These are phyloP conservation scores for Punctularia strigosozonata DNA, from an alignment of 768 basidiomycete species.

Conservation along the genomic window DNA sequence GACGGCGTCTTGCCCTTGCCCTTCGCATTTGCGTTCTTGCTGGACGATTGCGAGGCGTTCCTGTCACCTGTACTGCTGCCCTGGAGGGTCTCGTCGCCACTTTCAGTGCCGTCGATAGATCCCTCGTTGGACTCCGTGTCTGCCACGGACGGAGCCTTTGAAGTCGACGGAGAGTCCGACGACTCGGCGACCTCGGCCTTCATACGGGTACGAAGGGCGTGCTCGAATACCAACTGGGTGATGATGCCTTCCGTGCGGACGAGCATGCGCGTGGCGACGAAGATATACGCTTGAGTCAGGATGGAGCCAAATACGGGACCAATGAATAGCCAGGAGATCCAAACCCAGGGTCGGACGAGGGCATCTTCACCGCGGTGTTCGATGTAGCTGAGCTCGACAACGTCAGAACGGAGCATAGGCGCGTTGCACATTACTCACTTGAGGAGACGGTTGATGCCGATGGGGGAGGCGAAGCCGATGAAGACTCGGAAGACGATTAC, in stretches of 20 bases:
- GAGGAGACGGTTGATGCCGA: conserved; percentile 21
- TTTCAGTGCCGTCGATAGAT: conserved; percentile 9
- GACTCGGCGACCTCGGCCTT: conserved; percentile 22
- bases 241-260: conserved; percentile 32
- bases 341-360: conserved; percentile 53
- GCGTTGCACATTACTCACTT: conserved; percentile 8
- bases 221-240: conserved; percentile 44
- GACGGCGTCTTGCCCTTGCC: background rate
- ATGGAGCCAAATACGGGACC: conserved; percentile 33
- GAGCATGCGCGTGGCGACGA: conserved; percentile 20
- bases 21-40: background rate
- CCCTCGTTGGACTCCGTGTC: conserved; percentile 14
- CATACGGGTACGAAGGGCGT: conserved; percentile 40
- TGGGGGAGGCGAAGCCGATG: conserved; percentile 14
- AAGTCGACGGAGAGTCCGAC: conserved; percentile 5
- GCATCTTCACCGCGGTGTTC: conserved; percentile 39
- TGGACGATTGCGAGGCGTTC: background rate
- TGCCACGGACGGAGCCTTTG: conserved; percentile 13
- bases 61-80: conserved; percentile 1
- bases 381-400: conserved; percentile 44
- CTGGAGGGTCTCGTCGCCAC: conserved; percentile 7
- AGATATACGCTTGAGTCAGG: conserved; percentile 42
- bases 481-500: background rate
- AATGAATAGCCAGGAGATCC: conserved; percentile 41
- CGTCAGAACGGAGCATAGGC: background rate